Evolutionary conservation across 2,329 filamentous ascomycete species (phyloP).

Genomic region (Monosporascus sp.): DNA sequence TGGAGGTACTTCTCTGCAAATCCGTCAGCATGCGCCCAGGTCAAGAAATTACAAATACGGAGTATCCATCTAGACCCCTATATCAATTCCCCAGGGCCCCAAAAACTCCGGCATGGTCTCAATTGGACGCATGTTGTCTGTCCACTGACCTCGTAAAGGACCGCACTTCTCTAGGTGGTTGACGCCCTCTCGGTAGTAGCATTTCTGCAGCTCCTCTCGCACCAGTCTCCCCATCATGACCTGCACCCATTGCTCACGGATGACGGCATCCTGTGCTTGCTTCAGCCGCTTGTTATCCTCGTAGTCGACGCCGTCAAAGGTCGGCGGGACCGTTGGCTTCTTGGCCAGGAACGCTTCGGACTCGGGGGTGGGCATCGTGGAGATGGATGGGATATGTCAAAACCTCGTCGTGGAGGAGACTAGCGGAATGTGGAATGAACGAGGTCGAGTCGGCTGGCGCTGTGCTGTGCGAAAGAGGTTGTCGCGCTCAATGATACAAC

Average conservation of each 20-base stretch:
- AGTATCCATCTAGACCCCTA: too few species aligned
- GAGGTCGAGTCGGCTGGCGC: not conserved
- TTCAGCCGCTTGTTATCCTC: conserved; percentile 77
- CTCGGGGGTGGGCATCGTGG: conserved; percentile 73
- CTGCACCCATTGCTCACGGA: conserved; percentile 83
- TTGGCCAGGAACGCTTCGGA: conserved; percentile 75
- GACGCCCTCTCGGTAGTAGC: conserved; percentile 77
- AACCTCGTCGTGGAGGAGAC: not conserved
- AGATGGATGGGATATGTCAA: not conserved
- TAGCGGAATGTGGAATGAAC: not conserved
- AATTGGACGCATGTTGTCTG: not conserved
- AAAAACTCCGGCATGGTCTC: not conserved
- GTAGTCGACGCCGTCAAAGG: conserved; percentile 83
- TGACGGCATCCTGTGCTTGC: conserved; percentile 74
- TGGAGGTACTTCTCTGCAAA: conserved; percentile 59
- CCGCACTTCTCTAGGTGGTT: conserved; percentile 89
- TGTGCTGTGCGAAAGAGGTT: not conserved
- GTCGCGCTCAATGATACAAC: not conserved
- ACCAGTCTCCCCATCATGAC: conserved; percentile 85
- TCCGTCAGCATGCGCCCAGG: not conserved
- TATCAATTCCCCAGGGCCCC: not conserved
- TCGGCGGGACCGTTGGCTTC: conserved; percentile 76
- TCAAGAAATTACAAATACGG: not conserved
- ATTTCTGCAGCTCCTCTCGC: conserved; percentile 77
- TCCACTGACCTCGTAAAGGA: conserved; percentile 65